phyloP scores from a whole-genome alignment of 2,329 filamentous ascomycete species.

The Sporothrix variecibatus region DNA sequence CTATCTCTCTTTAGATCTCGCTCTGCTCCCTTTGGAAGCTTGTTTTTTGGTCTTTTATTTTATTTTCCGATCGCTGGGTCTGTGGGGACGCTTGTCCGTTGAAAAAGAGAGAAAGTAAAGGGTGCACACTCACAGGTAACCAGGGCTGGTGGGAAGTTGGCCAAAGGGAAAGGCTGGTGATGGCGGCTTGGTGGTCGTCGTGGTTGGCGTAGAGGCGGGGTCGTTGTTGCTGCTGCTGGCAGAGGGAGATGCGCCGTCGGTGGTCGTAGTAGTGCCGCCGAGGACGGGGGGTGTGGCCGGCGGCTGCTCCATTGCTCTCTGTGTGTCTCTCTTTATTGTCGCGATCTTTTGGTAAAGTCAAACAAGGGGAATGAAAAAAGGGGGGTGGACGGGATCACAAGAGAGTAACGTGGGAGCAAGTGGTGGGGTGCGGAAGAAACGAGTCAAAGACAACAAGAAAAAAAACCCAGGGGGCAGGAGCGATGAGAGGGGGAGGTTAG shows the following conservation, averaged over 20 bases:
- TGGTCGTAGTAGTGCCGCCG: background rate
- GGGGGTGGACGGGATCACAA: background rate
- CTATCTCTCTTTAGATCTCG: background rate
- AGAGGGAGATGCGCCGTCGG: background rate
- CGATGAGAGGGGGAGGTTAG: background rate
- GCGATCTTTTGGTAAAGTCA: background rate
- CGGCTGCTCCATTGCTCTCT: conserved; percentile 4
- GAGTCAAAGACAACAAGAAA: background rate
- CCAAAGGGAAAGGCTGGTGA: background rate
- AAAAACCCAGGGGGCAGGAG: background rate
- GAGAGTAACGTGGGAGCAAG: background rate
- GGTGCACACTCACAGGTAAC: conserved; percentile 6
- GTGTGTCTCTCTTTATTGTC: background rate
- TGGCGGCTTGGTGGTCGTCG: background rate
- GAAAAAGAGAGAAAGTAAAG: background rate
- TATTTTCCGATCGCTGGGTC: background rate
- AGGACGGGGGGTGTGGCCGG: background rate
- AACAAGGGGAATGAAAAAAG: background rate
- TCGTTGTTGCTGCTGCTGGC: conserved; percentile 9
- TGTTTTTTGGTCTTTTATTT: background rate
- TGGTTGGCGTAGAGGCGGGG: conserved; percentile 16
- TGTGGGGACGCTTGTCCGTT: conserved; percentile 6
- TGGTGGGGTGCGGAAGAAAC: background rate
- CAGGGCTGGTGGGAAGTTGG: conserved; percentile 13
- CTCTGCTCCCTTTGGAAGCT: background rate